A percentile compares a stretch with the other conserved stretches of the same genome.
Conservation (phyloP, 441 rosid genomes). For the Manihot esculenta region DNA sequence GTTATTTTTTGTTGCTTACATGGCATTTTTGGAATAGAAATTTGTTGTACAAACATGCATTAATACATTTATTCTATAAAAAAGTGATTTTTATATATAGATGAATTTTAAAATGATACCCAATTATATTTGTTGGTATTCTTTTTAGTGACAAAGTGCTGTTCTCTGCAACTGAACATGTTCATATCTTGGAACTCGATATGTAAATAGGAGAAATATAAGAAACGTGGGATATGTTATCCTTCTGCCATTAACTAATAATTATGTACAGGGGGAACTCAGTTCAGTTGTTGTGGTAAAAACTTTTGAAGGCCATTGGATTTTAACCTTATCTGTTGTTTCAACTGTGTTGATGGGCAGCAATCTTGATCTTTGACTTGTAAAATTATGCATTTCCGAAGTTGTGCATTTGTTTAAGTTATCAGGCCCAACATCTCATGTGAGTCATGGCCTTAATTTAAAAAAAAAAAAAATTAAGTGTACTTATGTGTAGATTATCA, state of each 20-base stretch:
- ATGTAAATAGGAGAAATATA: constrained; percentile 18
- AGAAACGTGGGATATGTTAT: constrained; percentile 19
- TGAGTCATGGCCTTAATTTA: constrained; percentile 5
- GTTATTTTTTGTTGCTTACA: constrained; percentile 32
- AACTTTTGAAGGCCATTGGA: background rate
- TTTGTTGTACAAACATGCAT: constrained; percentile 49
- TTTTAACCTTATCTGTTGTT: background rate
- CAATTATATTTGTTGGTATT: background rate
- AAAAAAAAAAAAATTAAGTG: background rate
- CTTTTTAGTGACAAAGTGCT: constrained; percentile 12
- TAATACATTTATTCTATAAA: constrained; percentile 21
- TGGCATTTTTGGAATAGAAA: constrained; percentile 28
- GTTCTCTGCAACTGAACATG: constrained; percentile 11
- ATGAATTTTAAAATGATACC: constrained; percentile 12
- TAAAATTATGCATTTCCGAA: constrained; percentile 12
- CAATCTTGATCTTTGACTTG: background rate
- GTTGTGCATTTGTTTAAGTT: background rate
- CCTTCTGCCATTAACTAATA: background rate
- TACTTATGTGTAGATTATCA: background rate
- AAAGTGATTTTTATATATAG: constrained; percentile 20
- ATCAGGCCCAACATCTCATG: constrained; percentile 1
- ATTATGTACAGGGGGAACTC: background rate
- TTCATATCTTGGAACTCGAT: constrained; percentile 11
- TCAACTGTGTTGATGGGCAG: background rate
- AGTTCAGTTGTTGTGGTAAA: background rate